Base-by-base conservation (phyloP, 2,329 filamentous ascomycete species). In the Colletotrichum eremochloae region DNA sequence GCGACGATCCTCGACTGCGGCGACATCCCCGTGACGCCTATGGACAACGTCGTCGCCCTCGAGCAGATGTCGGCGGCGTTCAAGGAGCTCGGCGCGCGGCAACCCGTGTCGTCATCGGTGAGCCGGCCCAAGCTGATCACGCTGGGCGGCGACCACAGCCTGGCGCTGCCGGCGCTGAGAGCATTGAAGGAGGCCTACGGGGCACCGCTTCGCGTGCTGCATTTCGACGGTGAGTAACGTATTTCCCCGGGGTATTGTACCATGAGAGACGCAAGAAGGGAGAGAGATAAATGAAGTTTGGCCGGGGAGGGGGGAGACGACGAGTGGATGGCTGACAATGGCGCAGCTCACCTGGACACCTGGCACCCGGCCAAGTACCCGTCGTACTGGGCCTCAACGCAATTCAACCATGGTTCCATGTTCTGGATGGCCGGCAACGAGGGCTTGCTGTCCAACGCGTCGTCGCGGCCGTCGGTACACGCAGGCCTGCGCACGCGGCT, bases 381-480 rank as follows among this genome's bases (percentile, higher is more conserved):
- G 0, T 91, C 88, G 20, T 90, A 91, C 67, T 97, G 95, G 95
- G 77, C 79, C 3, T 88, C 87, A 3, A 88, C 90, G 2, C 89
- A 92, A 76, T 96, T 97, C 84, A 97, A 92, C 78, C 95, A 97
- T 81, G 95, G 95, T 5, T 94, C 90, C 76, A 96, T 97, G 91
- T 97, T 97, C 86, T 96, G 94, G 92, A 88, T 96, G 76, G 95
- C 95, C 7, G 91, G 91, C 61, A 90, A 91, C 40, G 95, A 97
- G 80, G 94, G 93, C 0, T 84, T 97, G 36, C 91, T 97, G 70
- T 86, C 89, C 72, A 95, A 96, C 80, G 84, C 86, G 18, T 92
- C 89, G 0, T 89, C 88, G 11, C 89, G 90, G 12, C 92, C 90
- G 0, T 93, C 90, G 31, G 93, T 96, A 7, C 95, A 97, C 80